Percentiles rank a stretch among this genome's conserved stretches.
Conservation (phyloP, 345 rosid species). For the Salix koriyanagi region DNA sequence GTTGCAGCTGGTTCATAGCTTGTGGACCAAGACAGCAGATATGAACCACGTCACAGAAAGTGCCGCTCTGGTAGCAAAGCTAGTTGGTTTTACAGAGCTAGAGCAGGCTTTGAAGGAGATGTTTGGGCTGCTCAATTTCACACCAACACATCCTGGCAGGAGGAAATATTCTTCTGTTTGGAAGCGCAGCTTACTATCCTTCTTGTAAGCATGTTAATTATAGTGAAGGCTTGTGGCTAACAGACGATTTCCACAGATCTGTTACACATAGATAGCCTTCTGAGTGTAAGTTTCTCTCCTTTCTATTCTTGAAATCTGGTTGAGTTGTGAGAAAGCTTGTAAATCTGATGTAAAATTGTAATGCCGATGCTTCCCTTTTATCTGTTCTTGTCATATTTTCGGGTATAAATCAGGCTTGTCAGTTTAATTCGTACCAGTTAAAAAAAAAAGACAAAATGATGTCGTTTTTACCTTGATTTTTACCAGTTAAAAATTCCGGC, state of each 20-base stretch:
- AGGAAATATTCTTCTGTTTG: slow-evolving; percentile 19
- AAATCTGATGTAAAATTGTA: slow-evolving; percentile 6
- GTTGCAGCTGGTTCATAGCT: slow-evolving; percentile 47
- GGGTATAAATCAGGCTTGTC: not conserved
- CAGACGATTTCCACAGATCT: not conserved
- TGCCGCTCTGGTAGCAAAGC: slow-evolving; percentile 61
- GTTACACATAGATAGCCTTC: not conserved
- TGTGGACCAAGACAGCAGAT: slow-evolving; percentile 64
- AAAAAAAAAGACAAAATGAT: too few relatives aligned
- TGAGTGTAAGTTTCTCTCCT: not conserved
- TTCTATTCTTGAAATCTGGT: slow-evolving; percentile 1
- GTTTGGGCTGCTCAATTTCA: slow-evolving; percentile 42
- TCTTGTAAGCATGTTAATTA: slow-evolving; percentile 7
- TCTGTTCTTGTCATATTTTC: not conserved
- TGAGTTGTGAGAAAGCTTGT: slow-evolving; percentile 8
- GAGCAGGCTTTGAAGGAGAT: slow-evolving; percentile 35
- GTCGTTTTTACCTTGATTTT: too few relatives aligned
- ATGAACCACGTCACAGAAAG: slow-evolving; percentile 67
- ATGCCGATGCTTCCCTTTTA: not conserved
- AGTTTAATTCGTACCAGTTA: too few relatives aligned
- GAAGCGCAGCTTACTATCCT: slow-evolving; percentile 19
- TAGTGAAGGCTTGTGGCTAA: not conserved
- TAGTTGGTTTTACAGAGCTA: slow-evolving; percentile 46
- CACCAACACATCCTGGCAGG: slow-evolving; percentile 22
- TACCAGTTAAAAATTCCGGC: too few relatives aligned